These are phyloP conservation scores for Coemansia aciculifera DNA, from an alignment of 192 early-diverging fungal genomes.

Conservation along the genomic window DNA sequence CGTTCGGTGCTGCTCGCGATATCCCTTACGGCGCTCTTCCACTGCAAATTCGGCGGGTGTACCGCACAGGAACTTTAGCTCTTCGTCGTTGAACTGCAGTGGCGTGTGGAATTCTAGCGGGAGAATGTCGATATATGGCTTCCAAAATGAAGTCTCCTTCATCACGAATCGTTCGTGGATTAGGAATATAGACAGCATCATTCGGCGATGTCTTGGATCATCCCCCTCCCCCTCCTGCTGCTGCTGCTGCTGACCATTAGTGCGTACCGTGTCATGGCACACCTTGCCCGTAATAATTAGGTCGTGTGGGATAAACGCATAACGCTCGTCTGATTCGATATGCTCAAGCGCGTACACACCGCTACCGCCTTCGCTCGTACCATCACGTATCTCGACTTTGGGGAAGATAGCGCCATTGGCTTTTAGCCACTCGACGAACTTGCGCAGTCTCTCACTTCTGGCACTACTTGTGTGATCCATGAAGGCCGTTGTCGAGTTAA, in stretches of 20 bases:
- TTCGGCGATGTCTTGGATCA: conserved; percentile 10
- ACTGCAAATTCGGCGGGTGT: conserved; percentile 59
- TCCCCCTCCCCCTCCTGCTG: background rate
- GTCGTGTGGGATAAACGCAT: conserved; percentile 57
- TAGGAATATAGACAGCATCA: conserved; percentile 58
- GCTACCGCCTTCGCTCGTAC: conserved; percentile 34
- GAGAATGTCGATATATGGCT: conserved; percentile 63
- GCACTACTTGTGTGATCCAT: background rate
- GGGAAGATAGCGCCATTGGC: conserved; percentile 44
- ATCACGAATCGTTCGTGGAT: conserved; percentile 49
- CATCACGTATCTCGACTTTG: conserved; percentile 37
- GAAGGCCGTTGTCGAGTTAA: background rate
- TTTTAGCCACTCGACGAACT: conserved; percentile 46
- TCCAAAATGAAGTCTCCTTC: conserved; percentile 53
- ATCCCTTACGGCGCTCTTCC: conserved; percentile 37
- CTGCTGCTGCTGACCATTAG: conserved; percentile 16
- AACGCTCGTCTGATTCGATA: conserved; percentile 48
- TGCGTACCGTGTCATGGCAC: conserved; percentile 23
- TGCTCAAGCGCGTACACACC: conserved; percentile 53
- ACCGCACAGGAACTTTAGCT: conserved; percentile 51
- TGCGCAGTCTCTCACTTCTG: conserved; percentile 11
- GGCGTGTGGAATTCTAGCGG: conserved; percentile 60
- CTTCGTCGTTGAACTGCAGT: conserved; percentile 53
- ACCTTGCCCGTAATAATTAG: conserved; percentile 55
- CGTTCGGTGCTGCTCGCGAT: conserved; percentile 37